Conservation (phyloP, 176 grass and related monocot species). For the Bonia amplexicaulis region DNA sequence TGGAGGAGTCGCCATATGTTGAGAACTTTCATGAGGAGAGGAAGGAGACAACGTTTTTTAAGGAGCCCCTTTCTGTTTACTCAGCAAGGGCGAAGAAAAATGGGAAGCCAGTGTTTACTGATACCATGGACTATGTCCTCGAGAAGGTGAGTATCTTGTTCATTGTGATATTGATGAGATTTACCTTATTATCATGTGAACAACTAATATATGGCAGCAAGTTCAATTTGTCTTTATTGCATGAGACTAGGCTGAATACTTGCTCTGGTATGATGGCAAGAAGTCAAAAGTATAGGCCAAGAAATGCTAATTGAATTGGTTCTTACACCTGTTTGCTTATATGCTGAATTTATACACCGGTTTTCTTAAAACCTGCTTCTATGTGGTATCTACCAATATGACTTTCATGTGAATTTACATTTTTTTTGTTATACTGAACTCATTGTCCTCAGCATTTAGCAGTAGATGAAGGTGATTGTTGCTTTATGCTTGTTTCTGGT, state of each 20-base stretch:
- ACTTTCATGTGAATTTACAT: neutral
- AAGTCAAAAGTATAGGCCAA: neutral
- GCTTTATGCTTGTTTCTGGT: conserved; percentile 6
- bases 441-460: neutral
- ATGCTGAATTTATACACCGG: neutral
- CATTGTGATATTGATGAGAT: conserved; percentile 8
- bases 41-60: conserved; percentile 16
- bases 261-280: conserved; percentile 11
- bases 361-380: neutral
- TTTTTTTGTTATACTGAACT: neutral
- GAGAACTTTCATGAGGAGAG: conserved; percentile 28
- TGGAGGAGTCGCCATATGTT: conserved; percentile 55
- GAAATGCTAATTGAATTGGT: conserved; percentile 12
- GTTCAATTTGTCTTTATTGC: neutral
- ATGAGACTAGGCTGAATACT: neutral
- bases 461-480: neutral
- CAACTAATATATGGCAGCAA: neutral
- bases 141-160: conserved; percentile 60
- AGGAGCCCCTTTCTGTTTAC: conserved; percentile 36
- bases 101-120: conserved; percentile 40
- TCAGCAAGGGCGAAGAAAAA: conserved; percentile 32
- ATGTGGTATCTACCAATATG: neutral
- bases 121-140: conserved; percentile 58
- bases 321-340: neutral
- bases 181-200: conserved; percentile 17